Base-by-base conservation (phyloP, 768 basidiomycete genomes). In the Suillus placidus region DNA sequence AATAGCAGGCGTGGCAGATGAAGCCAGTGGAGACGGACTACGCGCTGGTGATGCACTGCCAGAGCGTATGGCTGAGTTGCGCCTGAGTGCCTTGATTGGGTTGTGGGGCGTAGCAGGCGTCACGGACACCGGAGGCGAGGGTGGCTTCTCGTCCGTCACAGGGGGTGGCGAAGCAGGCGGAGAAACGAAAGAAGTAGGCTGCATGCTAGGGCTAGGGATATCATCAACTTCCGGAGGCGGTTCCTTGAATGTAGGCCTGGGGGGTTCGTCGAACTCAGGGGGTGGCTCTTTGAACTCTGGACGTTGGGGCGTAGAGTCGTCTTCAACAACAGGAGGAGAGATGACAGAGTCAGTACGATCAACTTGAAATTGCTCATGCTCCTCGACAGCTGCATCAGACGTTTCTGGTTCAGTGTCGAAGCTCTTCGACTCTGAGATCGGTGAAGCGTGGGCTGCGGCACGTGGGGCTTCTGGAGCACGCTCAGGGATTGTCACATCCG, bases 221-320 rank as follows among this genome's bases (percentile, higher is more conserved):
- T 85, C 82, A 61, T 87, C 85, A 32, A 76, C 68, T 76, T 89
- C 89, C 4, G 86, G 86, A 32, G 86, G 85, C 9, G 88, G 89
- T 62, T 88, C 87, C 71, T 81, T 89, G 76, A 89, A 91, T 0
- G 74, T 64, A 6, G 88, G 88, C 40, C 79, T 79, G 4, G 75
- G 68, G 20, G 78, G 74, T 60, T 72, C 73, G 16, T 77, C 76
- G 8, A 51, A 64, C 61, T 77, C 77, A 6, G 86, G 85, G 38
- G 85, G 85, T 13, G 89, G 89, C 65, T 88, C 87, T 71, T 84
- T 89, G 76, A 90, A 91, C 1, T 71, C 61, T 0, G 88, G 88
- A 26, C 79, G 80, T 14, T 71, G 71, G 38, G 76, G 74, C 34
- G 18, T 43, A 56, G 37, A 54, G 9, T 67, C 66, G 35, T 71